Evolutionary conservation across 768 basidiomycete species (phyloP).

Genomic region (Cubamyces sp.): DNA sequence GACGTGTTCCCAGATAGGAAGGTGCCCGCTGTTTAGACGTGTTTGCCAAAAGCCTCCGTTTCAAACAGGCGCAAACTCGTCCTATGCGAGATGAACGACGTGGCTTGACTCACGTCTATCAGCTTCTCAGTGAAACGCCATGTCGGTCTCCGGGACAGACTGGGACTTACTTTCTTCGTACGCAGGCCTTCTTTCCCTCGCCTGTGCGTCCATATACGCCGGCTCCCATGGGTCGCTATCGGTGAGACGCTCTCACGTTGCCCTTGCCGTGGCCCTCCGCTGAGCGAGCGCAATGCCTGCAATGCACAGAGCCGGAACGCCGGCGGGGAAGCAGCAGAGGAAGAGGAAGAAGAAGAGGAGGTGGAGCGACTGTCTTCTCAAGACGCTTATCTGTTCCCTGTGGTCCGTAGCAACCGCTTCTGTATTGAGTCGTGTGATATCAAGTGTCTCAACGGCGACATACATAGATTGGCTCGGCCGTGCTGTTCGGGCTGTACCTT

Average conservation of each 20-base stretch:
- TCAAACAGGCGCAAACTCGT: slow-evolving; percentile 28
- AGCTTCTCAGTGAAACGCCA: not conserved
- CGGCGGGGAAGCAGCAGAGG: slow-evolving; percentile 40
- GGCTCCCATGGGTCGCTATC: slow-evolving; percentile 73
- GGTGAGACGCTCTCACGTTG: slow-evolving; percentile 40
- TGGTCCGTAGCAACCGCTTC: slow-evolving; percentile 50
- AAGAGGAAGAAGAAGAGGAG: slow-evolving; percentile 63
- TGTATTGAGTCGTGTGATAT: slow-evolving; percentile 1
- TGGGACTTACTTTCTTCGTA: slow-evolving; percentile 71
- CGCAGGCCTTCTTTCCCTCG: slow-evolving; percentile 67
- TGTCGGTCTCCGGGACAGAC: slow-evolving; percentile 36
- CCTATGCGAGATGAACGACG: slow-evolving; percentile 12
- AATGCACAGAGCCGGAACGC: slow-evolving; percentile 22
- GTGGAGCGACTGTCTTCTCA: slow-evolving; percentile 61
- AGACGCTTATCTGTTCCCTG: slow-evolving; percentile 78
- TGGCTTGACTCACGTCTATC: slow-evolving; percentile 5
- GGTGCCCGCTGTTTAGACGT: slow-evolving; percentile 18
- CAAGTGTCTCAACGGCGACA: not conserved
- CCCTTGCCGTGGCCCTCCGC: not conserved
- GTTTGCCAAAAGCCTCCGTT: slow-evolving; percentile 29
- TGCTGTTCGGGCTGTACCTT: slow-evolving; percentile 69
- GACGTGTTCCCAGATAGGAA: not conserved
- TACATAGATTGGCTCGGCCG: slow-evolving; percentile 66
- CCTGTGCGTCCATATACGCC: slow-evolving; percentile 66
- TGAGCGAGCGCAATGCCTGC: slow-evolving; percentile 10